Conservation (phyloP, 768 basidiomycete genomes). For the Mycena metata region DNA sequence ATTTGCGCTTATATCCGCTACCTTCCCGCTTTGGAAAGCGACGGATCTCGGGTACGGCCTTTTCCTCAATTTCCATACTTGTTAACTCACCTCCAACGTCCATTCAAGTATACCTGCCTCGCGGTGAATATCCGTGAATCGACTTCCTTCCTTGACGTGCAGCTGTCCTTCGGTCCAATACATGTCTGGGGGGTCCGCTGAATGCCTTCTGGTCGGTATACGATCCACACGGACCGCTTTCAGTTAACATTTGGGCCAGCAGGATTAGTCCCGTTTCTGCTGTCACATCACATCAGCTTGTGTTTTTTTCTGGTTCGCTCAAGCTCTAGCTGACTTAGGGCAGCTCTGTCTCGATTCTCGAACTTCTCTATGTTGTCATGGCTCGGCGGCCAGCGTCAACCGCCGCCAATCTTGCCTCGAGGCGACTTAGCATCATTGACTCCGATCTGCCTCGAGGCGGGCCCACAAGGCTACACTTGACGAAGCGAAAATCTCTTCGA, state of each 20-base stretch:
- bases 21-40: too few species aligned
- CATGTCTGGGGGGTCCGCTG: too few species aligned
- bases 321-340: neutral
- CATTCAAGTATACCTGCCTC: too few species aligned
- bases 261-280: neutral
- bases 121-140: too few species aligned
- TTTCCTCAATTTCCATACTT: too few species aligned
- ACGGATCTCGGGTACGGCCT: too few species aligned
- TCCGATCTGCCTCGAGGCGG: constrained; percentile 30
- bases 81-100: too few species aligned
- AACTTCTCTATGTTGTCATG: constrained; percentile 2
- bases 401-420: constrained; percentile 17
- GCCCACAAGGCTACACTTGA: constrained; percentile 24
- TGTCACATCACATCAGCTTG: neutral
- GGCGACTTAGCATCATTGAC: constrained; percentile 17
- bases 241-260: neutral
- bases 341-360: neutral
- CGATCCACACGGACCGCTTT: constrained; percentile 14
- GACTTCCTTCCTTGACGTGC: too few species aligned
- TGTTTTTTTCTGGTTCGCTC: neutral
- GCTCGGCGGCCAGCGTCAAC: neutral
- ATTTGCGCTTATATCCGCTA: too few species aligned
- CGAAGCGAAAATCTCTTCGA: constrained; percentile 30
- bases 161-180: too few species aligned
- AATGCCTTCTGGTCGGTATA: constrained; percentile 11